Percentiles rank a stretch among this genome's conserved stretches.
phyloP scores from a whole-genome alignment of 306 rosid species.

The Cucurbita ficifolia region DNA sequence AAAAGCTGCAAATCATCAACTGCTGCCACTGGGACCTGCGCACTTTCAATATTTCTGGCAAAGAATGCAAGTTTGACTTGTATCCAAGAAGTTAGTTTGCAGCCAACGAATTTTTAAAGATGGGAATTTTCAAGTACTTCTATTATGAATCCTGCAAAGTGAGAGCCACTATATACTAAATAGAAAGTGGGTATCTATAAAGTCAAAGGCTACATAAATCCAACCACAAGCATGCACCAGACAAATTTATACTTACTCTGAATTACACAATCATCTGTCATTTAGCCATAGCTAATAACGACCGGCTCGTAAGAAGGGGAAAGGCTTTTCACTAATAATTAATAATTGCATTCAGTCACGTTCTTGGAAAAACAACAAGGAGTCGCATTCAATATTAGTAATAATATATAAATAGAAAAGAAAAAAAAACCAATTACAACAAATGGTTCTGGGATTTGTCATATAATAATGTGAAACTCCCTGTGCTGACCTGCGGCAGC shows the following conservation, averaged over 20 bases:
- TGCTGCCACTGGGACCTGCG: slow-evolving; percentile 8
- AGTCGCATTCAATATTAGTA: not conserved
- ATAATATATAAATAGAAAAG: not conserved
- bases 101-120: not conserved
- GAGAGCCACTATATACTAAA: slow-evolving; percentile 2
- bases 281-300: not conserved
- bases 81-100: not conserved
- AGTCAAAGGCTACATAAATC: slow-evolving; percentile 3
- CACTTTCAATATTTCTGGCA: slow-evolving; percentile 1
- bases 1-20: slow-evolving; percentile 4
- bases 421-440: not conserved
- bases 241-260: not conserved
- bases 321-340: not conserved
- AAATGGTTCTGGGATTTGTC: not conserved
- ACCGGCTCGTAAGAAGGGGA: not conserved
- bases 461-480: not conserved
- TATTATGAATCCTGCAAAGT: not conserved
- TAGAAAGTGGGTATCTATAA: not conserved
- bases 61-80: slow-evolving; percentile 5
- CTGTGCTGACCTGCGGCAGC: not conserved
- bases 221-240: not conserved
- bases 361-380: not conserved
- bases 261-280: not conserved
- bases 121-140: not conserved
- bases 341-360: not conserved